Base-by-base conservation (phyloP, 495 filamentous ascomycete genomes). In the Pyrenopolyporus hunteri region DNA sequence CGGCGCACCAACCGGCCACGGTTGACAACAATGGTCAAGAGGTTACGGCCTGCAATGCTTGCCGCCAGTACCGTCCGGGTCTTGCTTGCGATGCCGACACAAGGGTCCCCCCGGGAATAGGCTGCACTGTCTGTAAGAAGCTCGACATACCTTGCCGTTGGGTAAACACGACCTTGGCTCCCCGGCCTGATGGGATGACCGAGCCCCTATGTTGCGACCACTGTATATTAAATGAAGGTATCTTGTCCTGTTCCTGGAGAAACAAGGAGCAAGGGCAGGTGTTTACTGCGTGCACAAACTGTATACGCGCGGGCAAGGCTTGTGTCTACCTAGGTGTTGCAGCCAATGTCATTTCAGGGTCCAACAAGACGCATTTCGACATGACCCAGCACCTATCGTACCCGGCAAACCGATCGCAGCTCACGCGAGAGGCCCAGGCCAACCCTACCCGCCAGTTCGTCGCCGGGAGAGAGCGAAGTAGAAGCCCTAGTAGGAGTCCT, bases 161-260 rank as follows among this genome's bases (percentile, higher is more conserved):
- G 46, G 20, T 1, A 1, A 10, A 9, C 2, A 0, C 10, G 1
- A 5, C 3, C 11, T 13, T 59, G 4, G 28, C 28, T 3, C 45
- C 55, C 11, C 51, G 57, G 11, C 57, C 57, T 6, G 57, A 60
- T 25, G 57, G 57, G 9, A 3, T 33, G 17, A 60, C 42, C 9
- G 6, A n/a, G 5, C 57, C 57, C 1, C 4, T 60, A 16, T 26
- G 23, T 11, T 60, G 57, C 14, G 48, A 47, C 10, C 22, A 33
- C 10, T 60, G 57, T 6, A 1, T 22, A 9, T 0, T 1, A 14
- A 8, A 1, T n/a, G n/a, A n/a, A 0, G 32, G 32, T 20, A 48
- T 57, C 13, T 19, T 26, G 25, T n/a, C 1, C 4, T 57, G 54
- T 39, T 29, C 20, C 22, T 57, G 54, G 54, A 32, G 54, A 13